Evolutionary conservation across 495 filamentous ascomycete species (phyloP).

Genomic region (Podospora appendiculata): DNA sequence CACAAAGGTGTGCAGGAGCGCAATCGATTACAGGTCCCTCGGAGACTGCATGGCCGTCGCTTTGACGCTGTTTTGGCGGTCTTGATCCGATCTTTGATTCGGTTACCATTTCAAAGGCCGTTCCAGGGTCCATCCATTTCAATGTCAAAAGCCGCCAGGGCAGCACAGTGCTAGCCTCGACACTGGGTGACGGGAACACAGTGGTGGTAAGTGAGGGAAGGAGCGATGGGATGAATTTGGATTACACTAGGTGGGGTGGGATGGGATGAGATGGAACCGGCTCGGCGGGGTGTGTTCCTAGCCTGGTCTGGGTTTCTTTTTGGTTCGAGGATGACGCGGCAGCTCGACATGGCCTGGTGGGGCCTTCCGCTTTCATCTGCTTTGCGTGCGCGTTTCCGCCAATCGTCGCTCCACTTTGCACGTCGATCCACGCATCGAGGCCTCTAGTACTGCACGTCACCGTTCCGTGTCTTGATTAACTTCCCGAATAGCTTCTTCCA

Average conservation of each 20-base stretch:
- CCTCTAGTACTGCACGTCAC: not conserved
- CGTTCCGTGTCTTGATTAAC: not conserved
- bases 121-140: no score
- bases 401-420: not conserved
- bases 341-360: not conserved
- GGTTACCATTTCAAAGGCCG: not conserved
- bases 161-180: not conserved
- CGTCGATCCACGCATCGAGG: not conserved
- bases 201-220: not conserved
- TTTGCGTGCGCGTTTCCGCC: not conserved
- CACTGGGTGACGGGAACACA: not conserved
- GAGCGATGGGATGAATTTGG: not conserved
- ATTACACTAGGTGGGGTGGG: not conserved
- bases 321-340: not conserved
- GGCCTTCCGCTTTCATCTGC: not conserved
- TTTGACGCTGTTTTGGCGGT: not conserved
- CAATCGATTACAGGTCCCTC: no score
- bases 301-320: not conserved
- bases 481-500: no score
- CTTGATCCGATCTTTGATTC: not conserved
- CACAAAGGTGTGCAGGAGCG: no score
- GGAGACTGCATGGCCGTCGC: not conserved
- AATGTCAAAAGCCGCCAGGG: not conserved
- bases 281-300: not conserved
- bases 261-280: not conserved